These are phyloP conservation scores for Paramecium octaurelia DNA, from an alignment of 73 alveolate genomes.

Conservation along the genomic window DNA sequence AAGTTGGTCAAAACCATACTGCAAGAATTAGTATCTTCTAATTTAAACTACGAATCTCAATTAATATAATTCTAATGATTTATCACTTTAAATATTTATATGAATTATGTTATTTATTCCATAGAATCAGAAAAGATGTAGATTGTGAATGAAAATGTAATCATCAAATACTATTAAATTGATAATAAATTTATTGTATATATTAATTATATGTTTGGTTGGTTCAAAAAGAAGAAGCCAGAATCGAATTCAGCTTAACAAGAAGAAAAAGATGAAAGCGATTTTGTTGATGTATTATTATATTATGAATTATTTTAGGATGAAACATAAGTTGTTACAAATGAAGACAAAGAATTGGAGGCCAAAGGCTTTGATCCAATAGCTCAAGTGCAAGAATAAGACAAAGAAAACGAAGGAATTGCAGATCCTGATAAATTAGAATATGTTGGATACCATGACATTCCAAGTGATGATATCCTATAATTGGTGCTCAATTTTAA, in stretches of 20 bases:
- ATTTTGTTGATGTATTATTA: not conserved
- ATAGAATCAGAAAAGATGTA: not conserved
- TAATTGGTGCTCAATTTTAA: slow-evolving; percentile 37
- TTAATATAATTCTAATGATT: not conserved
- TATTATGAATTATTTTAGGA: not conserved
- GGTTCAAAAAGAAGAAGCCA: slow-evolving; percentile 59
- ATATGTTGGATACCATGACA: slow-evolving; percentile 34
- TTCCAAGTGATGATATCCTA: slow-evolving; percentile 43
- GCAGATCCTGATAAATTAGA: slow-evolving; percentile 58
- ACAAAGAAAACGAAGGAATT: slow-evolving; percentile 51
- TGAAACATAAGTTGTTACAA: slow-evolving; percentile 21
- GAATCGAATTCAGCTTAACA: not conserved
- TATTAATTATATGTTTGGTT: slow-evolving; percentile 19
- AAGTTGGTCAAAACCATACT: not conserved
- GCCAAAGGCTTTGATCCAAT: slow-evolving; percentile 58
- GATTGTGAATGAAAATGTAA: not conserved
- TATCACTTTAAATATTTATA: not conserved
- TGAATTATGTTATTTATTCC: not conserved
- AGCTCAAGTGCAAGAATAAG: slow-evolving; percentile 41
- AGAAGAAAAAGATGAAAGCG: slow-evolving; percentile 41
- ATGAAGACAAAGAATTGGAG: slow-evolving; percentile 60
- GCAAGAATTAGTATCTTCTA: not conserved
- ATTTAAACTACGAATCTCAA: not conserved
- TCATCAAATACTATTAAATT: not conserved
- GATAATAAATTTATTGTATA: not conserved